Conservation (phyloP, 228 moss, liverwort and hornwort genomes). For the Sphagnum fallax region DNA sequence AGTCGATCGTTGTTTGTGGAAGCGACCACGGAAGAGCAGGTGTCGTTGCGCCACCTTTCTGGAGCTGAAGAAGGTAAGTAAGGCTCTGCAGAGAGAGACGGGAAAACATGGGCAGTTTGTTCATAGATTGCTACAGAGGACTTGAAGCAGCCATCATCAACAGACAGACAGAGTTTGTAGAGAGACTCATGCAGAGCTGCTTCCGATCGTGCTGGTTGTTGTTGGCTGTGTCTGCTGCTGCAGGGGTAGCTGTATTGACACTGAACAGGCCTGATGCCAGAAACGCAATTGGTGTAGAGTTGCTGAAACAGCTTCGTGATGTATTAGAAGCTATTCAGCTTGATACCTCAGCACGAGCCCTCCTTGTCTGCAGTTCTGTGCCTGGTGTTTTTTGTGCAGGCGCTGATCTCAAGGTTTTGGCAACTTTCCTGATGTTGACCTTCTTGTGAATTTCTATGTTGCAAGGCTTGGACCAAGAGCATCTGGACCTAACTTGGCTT, state of each 20-base stretch:
- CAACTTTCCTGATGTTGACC: not conserved
- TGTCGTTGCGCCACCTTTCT: conserved; percentile 56
- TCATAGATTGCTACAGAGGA: not conserved
- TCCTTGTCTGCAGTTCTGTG: conserved; percentile 74
- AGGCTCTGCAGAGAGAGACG: not conserved
- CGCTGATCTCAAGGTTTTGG: conserved; percentile 85
- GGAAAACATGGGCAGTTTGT: not conserved
- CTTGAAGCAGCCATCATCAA: not conserved
- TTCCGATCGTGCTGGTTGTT: not conserved
- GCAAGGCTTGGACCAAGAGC: too few relatives aligned
- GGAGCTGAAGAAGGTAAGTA: conserved; percentile 65
- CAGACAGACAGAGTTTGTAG: not conserved
- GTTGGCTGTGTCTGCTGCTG: not conserved
- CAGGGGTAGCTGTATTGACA: conserved; percentile 83
- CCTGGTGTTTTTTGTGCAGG: conserved; percentile 95
- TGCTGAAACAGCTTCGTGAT: conserved; percentile 75
- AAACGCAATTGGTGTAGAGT: conserved; percentile 91
- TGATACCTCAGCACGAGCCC: conserved; percentile 54
- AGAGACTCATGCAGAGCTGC: not conserved
- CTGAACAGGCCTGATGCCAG: conserved; percentile 76
- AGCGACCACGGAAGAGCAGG: conserved; percentile 46
- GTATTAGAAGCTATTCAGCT: conserved; percentile 72
- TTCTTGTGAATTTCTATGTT: not conserved
- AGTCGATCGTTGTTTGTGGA: conserved; percentile 49
- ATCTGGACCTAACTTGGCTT: too few relatives aligned